phyloP scores from a whole-genome alignment of 768 basidiomycete genomes.

The Coprinopsis cinerea region DNA sequence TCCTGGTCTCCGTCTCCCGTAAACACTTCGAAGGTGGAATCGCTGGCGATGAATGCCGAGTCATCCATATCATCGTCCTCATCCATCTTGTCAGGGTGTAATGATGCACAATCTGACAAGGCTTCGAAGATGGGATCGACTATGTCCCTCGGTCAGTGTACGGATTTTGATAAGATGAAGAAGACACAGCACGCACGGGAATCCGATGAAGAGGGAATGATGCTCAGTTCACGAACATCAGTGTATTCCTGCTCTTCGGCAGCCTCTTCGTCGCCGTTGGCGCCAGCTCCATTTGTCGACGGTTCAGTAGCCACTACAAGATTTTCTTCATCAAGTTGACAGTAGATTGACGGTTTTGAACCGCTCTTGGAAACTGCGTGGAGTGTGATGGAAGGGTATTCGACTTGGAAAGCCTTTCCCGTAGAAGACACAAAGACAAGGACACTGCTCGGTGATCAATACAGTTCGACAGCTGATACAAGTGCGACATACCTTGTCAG shows the following conservation, averaged over 20 bases:
- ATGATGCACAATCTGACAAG: constrained; percentile 77
- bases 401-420: constrained; percentile 73
- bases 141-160: constrained; percentile 23
- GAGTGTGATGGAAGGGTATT: constrained; percentile 86
- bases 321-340: constrained; percentile 76
- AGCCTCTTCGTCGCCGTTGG: constrained; percentile 29
- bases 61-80: constrained; percentile 49
- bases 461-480: constrained; percentile 2
- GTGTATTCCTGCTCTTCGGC: constrained; percentile 31
- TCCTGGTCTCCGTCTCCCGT: constrained; percentile 61
- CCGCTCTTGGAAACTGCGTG: constrained; percentile 84
- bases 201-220: constrained; percentile 55
- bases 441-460: constrained; percentile 32
- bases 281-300: constrained; percentile 21
- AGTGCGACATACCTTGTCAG: constrained; percentile 65
- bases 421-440: constrained; percentile 71
- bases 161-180: background rate
- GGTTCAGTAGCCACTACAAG: background rate
- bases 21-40: constrained; percentile 46
- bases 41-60: constrained; percentile 47
- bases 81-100: constrained; percentile 65
- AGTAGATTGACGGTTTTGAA: constrained; percentile 72
- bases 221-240: constrained; percentile 75
- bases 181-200: constrained; percentile 46
- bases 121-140: constrained; percentile 84